Percentiles rank a stretch among this genome's conserved stretches.
phyloP scores from a whole-genome alignment of 208 protist genomes.

The Lotmaria passim region DNA sequence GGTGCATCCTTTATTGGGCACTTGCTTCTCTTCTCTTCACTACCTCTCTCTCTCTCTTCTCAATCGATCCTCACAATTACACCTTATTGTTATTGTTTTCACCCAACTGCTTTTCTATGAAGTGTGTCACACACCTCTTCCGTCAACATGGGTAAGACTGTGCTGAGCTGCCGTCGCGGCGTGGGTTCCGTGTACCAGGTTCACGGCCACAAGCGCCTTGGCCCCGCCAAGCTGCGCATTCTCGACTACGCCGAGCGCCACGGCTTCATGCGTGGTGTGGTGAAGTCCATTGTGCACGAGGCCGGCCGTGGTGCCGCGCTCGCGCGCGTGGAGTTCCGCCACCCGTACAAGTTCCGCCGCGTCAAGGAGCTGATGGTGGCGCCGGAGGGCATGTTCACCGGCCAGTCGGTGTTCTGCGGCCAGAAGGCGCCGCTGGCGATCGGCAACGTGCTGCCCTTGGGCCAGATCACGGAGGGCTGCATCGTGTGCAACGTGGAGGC shows the following conservation, averaged over 20 bases:
- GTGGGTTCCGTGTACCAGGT: constrained; percentile 91
- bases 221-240: constrained; percentile 95
- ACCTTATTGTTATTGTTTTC: too few species aligned
- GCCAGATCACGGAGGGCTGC: constrained; percentile 98
- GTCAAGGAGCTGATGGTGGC: constrained; percentile 97
- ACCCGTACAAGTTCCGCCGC: constrained; percentile 79
- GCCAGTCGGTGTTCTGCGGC: constrained; percentile 99
- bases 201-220: constrained; percentile 96
- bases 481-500: constrained; percentile 99
- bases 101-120: not conserved
- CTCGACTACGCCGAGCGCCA: constrained; percentile 98
- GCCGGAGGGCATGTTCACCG: constrained; percentile 99
- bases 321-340: constrained; percentile 97
- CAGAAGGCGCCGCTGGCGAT: constrained; percentile 95
- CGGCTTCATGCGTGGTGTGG: constrained; percentile 89
- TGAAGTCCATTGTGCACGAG: constrained; percentile 99
- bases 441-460: constrained; percentile 98
- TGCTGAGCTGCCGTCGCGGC: constrained; percentile 95
- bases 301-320: constrained; percentile 99
- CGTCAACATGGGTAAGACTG: constrained; percentile 83
- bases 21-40: not conserved
- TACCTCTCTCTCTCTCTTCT: not conserved
- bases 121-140: constrained; percentile 15
- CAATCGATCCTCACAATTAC: not conserved
- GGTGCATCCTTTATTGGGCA: not conserved